Conservation (phyloP, 2,329 filamentous ascomycete species). For the Pseudogymnoascus sp. region DNA sequence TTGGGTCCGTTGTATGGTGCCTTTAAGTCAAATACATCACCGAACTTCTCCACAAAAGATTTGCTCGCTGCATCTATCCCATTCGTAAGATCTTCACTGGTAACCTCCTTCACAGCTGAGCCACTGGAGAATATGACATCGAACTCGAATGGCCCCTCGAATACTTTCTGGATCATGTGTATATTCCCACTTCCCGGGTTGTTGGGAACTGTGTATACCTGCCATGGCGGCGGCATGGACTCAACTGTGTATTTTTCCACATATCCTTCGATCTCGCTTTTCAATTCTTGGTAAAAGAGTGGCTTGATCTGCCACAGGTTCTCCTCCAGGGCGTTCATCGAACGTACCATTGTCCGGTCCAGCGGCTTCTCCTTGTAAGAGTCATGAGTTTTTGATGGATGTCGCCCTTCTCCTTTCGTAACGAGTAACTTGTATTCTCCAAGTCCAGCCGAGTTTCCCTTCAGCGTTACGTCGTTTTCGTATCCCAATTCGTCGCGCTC, state of each 20-base stretch:
- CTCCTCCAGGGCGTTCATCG: constrained; percentile 55
- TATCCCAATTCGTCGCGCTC: constrained; percentile 45
- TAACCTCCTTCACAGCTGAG: constrained; percentile 49
- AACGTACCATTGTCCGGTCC: constrained; percentile 67
- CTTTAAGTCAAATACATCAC: constrained; percentile 61
- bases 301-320: constrained; percentile 78
- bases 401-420: constrained; percentile 57
- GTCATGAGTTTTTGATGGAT: constrained; percentile 56
- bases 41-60: constrained; percentile 67
- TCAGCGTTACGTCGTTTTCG: constrained; percentile 55
- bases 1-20: constrained; percentile 65
- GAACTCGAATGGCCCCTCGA: constrained; percentile 84
- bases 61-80: constrained; percentile 58
- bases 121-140: constrained; percentile 82
- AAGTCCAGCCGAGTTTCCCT: constrained; percentile 60
- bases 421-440: constrained; percentile 74
- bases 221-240: constrained; percentile 70
- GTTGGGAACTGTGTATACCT: constrained; percentile 72
- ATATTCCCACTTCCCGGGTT: constrained; percentile 63
- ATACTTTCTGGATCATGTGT: constrained; percentile 85
- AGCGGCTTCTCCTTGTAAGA: constrained; percentile 60
- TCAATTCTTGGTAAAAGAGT: constrained; percentile 54
- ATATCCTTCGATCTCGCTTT: constrained; percentile 51
- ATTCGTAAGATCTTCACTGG: constrained; percentile 55
- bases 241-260: constrained; percentile 51